These are phyloP conservation scores for Hymenotorrendiella dingleyae DNA, from an alignment of 2,329 filamentous ascomycete species.

Conservation along the genomic window DNA sequence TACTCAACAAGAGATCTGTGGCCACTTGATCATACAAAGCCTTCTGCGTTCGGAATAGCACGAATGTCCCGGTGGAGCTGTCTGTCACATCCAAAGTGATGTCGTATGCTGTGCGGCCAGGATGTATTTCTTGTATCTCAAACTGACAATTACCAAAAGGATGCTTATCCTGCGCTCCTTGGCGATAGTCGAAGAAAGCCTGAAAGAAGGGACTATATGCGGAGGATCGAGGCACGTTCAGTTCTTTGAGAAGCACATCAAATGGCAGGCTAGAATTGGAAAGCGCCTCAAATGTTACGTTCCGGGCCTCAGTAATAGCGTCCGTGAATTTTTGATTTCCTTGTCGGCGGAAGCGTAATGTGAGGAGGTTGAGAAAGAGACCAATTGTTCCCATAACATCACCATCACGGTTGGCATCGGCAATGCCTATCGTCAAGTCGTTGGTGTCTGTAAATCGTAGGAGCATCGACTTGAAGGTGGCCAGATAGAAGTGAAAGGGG, in stretches of 20 bases:
- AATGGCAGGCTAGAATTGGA: constrained; percentile 18
- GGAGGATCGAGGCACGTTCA: constrained; percentile 17
- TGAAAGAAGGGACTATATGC: constrained; percentile 22
- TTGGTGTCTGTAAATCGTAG: constrained; percentile 31
- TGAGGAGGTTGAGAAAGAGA: constrained; percentile 43
- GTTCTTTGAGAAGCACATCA: constrained; percentile 17
- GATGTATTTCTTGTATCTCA: constrained; percentile 11
- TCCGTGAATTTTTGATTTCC: constrained; percentile 28
- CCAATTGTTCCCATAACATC: constrained; percentile 34
- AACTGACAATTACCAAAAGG: constrained; percentile 22
- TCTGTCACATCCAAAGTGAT: constrained; percentile 11
- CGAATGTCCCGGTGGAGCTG: neutral
- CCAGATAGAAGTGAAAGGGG: constrained; percentile 41
- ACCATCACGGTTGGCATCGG: constrained; percentile 35
- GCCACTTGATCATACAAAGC: constrained; percentile 10
- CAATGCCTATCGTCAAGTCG: constrained; percentile 41
- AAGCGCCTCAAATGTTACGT: constrained; percentile 19
- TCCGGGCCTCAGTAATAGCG: constrained; percentile 21
- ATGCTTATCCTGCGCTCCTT: constrained; percentile 26
- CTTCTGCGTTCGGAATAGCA: constrained; percentile 7
- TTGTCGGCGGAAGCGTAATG: constrained; percentile 35
- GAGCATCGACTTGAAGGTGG: constrained; percentile 35
- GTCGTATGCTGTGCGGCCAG: constrained; percentile 24
- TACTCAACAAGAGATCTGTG: constrained; percentile 1
- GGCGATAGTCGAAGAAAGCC: constrained; percentile 41